These are phyloP conservation scores for Sungouiella thailandica DNA, from an alignment of 805 yeast genomes.

Conservation along the genomic window DNA sequence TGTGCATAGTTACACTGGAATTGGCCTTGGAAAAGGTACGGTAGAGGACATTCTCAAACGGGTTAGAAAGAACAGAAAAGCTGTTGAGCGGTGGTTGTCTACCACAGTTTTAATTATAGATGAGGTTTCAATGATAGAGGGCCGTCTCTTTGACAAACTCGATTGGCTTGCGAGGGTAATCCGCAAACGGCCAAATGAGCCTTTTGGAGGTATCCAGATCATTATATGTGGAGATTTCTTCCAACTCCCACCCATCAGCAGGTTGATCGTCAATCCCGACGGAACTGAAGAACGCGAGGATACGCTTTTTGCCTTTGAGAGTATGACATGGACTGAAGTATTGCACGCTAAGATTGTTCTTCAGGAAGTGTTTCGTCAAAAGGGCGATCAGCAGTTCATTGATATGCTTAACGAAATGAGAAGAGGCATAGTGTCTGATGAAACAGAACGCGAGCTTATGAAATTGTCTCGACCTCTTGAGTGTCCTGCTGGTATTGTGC, in stretches of 20 bases:
- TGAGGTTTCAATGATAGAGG: conserved; percentile 94
- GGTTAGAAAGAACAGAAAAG: conserved; percentile 43
- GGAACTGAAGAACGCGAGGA: conserved; percentile 15
- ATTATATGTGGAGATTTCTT: conserved; percentile 93
- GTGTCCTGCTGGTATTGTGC: conserved; percentile 72
- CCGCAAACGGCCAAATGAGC: conserved; percentile 44
- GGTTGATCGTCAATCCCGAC: conserved; percentile 22
- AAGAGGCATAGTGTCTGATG: conserved; percentile 55
- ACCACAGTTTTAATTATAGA: conserved; percentile 77
- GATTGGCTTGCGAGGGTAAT: conserved; percentile 60
- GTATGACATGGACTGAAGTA: conserved; percentile 60
- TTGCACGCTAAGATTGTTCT: conserved; percentile 65
- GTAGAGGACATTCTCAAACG: conserved; percentile 41
- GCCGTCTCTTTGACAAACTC: conserved; percentile 66
- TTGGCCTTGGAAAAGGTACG: conserved; percentile 68
- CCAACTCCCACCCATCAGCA: conserved; percentile 87
- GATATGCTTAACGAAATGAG: conserved; percentile 78
- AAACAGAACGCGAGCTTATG: conserved; percentile 45
- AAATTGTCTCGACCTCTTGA: conserved; percentile 51
- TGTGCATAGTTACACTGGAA: conserved; percentile 77
- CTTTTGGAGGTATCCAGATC: conserved; percentile 93
- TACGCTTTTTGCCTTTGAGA: conserved; percentile 67
- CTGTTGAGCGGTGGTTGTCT: conserved; percentile 55
- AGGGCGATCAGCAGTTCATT: conserved; percentile 70
- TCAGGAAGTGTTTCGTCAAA: conserved; percentile 81